These are phyloP conservation scores for Lepidium africanum DNA, from an alignment of 345 rosid species.

Conservation along the genomic window DNA sequence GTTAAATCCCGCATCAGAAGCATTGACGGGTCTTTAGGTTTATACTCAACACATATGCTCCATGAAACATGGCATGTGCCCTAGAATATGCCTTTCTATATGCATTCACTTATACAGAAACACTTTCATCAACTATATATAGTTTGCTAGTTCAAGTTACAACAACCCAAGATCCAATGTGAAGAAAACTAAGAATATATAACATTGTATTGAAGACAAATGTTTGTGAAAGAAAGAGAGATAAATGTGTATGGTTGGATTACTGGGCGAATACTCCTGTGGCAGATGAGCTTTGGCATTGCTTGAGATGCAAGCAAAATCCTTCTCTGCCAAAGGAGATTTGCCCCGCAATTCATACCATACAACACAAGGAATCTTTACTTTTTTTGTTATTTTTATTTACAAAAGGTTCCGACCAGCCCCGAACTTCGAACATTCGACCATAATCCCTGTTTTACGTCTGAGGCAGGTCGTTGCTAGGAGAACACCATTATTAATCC, in stretches of 20 bases:
- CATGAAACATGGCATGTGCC: constrained; percentile 16
- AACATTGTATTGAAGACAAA: background rate
- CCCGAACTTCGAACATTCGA: too few species aligned
- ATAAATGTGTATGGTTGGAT: constrained; percentile 16
- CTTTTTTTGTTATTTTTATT: too few species aligned
- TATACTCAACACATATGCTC: constrained; percentile 23
- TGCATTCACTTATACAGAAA: background rate
- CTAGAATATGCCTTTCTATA: constrained; percentile 13
- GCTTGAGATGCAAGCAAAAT: background rate
- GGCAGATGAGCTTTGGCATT: constrained; percentile 15
- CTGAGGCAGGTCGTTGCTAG: too few species aligned
- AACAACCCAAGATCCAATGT: constrained; percentile 2
- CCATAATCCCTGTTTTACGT: too few species aligned
- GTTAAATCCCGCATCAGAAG: constrained; percentile 2
- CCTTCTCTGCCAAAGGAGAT: constrained; percentile 26
- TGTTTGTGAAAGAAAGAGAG: constrained; percentile 2
- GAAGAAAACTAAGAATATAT: background rate
- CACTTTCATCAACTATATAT: constrained; percentile 12
- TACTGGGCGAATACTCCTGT: constrained; percentile 22
- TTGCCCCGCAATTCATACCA: constrained; percentile 27
- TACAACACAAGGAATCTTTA: background rate
- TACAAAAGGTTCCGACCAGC: too few species aligned
- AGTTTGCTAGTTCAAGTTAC: background rate
- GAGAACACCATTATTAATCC: too few species aligned
- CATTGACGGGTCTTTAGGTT: constrained; percentile 18